Conservation (phyloP, 768 basidiomycete genomes). For the Boletus tylopilopsis region DNA sequence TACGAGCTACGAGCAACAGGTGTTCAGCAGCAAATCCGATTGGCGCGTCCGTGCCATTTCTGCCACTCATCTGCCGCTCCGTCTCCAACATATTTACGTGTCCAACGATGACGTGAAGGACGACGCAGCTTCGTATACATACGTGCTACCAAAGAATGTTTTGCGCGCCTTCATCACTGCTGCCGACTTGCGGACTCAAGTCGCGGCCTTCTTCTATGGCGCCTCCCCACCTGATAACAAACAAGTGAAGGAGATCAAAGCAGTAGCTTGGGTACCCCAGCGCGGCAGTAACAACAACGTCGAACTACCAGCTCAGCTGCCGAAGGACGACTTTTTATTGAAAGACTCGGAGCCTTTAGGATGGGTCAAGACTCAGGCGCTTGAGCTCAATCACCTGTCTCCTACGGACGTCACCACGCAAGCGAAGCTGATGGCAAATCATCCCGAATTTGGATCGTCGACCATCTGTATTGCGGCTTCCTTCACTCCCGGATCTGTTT, state of each 20-base stretch:
- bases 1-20: constrained; percentile 96
- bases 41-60: constrained; percentile 99
- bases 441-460: constrained; percentile 91
- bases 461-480: constrained; percentile 93
- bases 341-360: constrained; percentile 95
- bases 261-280: constrained; percentile 96
- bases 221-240: constrained; percentile 92
- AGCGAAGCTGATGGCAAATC: constrained; percentile 95
- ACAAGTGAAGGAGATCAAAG: constrained; percentile 98
- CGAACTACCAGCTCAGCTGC: constrained; percentile 85
- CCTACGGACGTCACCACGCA: constrained; percentile 93
- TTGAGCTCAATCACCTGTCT: constrained; percentile 89
- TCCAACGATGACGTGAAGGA: constrained; percentile 99
- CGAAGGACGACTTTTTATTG: constrained; percentile 91
- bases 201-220: constrained; percentile 92
- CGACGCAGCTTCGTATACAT: constrained; percentile 91
- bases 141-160: constrained; percentile 96
- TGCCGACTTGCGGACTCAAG: constrained; percentile 93
- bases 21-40: constrained; percentile 99
- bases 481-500: constrained; percentile 97
- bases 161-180: constrained; percentile 91
- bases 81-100: constrained; percentile 97
- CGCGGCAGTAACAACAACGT: constrained; percentile 93
- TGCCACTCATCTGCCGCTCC: constrained; percentile 91
- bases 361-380: constrained; percentile 95